Base-by-base conservation (phyloP, 164 flowering plant genomes). In the Protea cynaroides region DNA sequence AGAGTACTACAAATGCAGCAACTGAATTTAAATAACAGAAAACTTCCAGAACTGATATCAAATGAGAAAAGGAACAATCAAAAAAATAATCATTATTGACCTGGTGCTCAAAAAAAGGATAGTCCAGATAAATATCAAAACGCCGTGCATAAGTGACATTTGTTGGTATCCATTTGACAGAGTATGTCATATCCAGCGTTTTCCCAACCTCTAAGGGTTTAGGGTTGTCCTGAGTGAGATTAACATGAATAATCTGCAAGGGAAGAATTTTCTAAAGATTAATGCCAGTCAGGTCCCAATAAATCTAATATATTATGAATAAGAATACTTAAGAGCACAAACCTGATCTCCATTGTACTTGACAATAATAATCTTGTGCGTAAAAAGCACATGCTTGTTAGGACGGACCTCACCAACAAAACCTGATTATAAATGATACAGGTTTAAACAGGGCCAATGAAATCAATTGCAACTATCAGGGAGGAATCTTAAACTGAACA, bases 71-170 rank as follows among this genome's bases (percentile, higher is more conserved):
- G 43, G 17, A 0, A 58, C 18, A 52, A 37, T 21, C 22, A 57
- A 50, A 24, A 7, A 10, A 11, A 22, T 19, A 68, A 59, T 46
- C 65, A 56, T 58, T 54, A 59, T 46, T 63, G 63, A 92, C 98
- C 96, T 94, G 96, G 65, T 94, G 98, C 83, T 94, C 98, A 80
- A 94, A 94, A 80, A 94, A 94, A 25, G 97, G 98, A 68, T 94
- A 86, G 68, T 94, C 98, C 84, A 94, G 72, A 75, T 94, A 94
- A 53, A 94, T 92, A 85, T 93, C 96, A 84, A 93, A 93, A n/a
- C 98, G 92, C 4, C 87, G 89, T 12, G 82, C 89, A 83, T 82
- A 93, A 19, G 90, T 82, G 72, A 87, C 67, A 76, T 84, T 81
- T 36, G 88, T 90, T 44, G 83, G 69, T 25, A 67, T 61, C 98